phyloP scores from a whole-genome alignment of 305 asterid species.

The Striga hermonthica region DNA sequence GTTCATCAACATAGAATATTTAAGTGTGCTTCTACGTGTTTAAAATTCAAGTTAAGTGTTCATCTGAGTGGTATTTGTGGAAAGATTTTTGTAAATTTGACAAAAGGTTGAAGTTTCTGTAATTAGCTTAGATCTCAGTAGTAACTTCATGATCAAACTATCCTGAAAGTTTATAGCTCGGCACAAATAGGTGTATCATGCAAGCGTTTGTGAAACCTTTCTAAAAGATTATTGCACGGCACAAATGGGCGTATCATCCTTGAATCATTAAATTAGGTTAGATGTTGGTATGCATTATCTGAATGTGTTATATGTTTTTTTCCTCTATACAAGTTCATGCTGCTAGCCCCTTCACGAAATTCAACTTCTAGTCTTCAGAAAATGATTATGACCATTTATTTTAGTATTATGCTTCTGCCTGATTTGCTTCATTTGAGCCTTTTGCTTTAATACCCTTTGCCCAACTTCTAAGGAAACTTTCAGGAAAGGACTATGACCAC shows the following conservation, averaged over 20 bases:
- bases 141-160: too few relatives aligned
- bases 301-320: not conserved
- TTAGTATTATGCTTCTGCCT: not conserved
- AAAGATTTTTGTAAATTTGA: not conserved
- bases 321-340: not conserved
- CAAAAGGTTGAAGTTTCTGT: not conserved
- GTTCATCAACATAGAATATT: not conserved
- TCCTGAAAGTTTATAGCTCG: too few relatives aligned
- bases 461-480: constrained; percentile 2
- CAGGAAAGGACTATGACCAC: not conserved
- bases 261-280: not conserved
- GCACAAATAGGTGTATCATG: too few relatives aligned
- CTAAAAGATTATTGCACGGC: not conserved
- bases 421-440: constrained; percentile 4
- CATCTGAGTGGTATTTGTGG: not conserved
- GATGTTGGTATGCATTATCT: not conserved
- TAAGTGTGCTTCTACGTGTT: not conserved
- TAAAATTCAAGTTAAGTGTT: too few relatives aligned
- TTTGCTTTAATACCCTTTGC: not conserved
- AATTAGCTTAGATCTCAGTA: not conserved
- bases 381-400: not conserved
- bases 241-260: not conserved
- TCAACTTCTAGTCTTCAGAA: constrained; percentile 12
- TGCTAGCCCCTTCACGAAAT: constrained; percentile 3
- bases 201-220: not conserved